These are phyloP conservation scores for Pseudocercospora fijiensis DNA, from an alignment of 2,329 filamentous ascomycete species.

Conservation along the genomic window DNA sequence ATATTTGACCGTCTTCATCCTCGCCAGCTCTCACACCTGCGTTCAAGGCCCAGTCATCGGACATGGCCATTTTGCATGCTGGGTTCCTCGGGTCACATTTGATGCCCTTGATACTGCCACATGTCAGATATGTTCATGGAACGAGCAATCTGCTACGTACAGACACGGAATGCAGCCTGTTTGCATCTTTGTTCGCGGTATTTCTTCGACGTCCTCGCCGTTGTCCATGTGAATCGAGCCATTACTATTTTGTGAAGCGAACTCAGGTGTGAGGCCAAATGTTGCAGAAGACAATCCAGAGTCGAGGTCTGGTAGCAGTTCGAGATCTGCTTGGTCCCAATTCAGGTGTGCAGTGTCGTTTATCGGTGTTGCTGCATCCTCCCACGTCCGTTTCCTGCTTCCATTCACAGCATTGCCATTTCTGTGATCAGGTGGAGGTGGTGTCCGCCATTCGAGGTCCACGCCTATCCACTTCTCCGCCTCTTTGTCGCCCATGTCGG, in stretches of 20 bases:
- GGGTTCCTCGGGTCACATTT: slow-evolving; percentile 34
- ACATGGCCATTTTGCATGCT: slow-evolving; percentile 31
- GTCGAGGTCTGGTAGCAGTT: slow-evolving; percentile 12
- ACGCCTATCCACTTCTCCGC: slow-evolving; percentile 16
- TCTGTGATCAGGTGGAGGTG: slow-evolving; percentile 20
- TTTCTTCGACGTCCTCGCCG: slow-evolving; percentile 24
- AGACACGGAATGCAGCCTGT: slow-evolving; percentile 39
- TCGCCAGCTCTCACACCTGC: slow-evolving; percentile 18
- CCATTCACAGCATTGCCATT: slow-evolving; percentile 21
- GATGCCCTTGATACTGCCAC: slow-evolving; percentile 31
- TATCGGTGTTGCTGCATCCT: slow-evolving; percentile 20
- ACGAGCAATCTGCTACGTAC: slow-evolving; percentile 22
- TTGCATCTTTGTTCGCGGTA: slow-evolving; percentile 31
- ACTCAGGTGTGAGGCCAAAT: slow-evolving; percentile 16
- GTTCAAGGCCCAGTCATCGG: slow-evolving; percentile 35
- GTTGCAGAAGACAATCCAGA: slow-evolving; percentile 8
- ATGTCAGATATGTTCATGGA: slow-evolving; percentile 10
- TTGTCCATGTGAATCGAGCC: slow-evolving; percentile 6
- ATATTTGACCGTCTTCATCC: slow-evolving; percentile 20
- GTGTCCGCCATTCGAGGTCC: slow-evolving; percentile 27
- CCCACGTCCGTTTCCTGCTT: slow-evolving; percentile 25
- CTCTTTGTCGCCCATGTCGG: slow-evolving; percentile 18
- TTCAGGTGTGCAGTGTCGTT: not conserved
- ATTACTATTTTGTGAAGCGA: slow-evolving; percentile 20
- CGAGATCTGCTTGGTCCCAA: slow-evolving; percentile 16